Evolutionary conservation across 1,284 basidiomycete genomes (phyloP).

Genomic region (Pholiota adiposa): DNA sequence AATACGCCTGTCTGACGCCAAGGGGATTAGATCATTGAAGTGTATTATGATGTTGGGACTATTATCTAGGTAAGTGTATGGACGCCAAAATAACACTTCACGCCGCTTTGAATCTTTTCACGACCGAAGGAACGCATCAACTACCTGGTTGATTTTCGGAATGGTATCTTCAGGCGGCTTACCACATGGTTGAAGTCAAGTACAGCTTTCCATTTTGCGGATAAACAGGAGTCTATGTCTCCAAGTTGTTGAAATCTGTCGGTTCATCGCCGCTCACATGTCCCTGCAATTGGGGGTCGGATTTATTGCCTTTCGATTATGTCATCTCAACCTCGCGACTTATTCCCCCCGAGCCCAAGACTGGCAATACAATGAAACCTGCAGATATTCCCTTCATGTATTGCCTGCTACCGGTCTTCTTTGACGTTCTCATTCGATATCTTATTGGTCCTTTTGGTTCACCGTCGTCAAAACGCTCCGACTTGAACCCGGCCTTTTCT

Average conservation of each 20-base stretch:
- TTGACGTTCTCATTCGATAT: neutral
- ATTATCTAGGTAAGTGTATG: no score
- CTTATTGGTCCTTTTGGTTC: neutral
- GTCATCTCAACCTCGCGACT: neutral
- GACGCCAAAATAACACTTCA: no score
- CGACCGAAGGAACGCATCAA: neutral
- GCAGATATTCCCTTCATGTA: neutral
- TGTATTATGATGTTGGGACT: no score
- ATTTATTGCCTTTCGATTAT: neutral
- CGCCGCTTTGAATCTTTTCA: neutral
- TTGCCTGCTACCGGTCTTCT: neutral
- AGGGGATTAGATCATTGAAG: no score
- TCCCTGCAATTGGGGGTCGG: neutral
- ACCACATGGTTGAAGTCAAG: neutral
- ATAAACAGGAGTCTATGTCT: neutral
- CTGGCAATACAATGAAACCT: neutral
- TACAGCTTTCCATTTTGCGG: neutral
- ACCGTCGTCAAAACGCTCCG: constrained; percentile 5
- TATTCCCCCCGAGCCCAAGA: neutral
- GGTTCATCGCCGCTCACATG: neutral
- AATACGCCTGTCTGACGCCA: no score
- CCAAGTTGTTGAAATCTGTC: neutral
- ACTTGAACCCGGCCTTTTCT: constrained; percentile 18
- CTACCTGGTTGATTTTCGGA: constrained; percentile 4
- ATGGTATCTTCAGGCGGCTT: neutral